Evolutionary conservation across 768 basidiomycete species (phyloP).

Genomic region (Piloderma croceum): DNA sequence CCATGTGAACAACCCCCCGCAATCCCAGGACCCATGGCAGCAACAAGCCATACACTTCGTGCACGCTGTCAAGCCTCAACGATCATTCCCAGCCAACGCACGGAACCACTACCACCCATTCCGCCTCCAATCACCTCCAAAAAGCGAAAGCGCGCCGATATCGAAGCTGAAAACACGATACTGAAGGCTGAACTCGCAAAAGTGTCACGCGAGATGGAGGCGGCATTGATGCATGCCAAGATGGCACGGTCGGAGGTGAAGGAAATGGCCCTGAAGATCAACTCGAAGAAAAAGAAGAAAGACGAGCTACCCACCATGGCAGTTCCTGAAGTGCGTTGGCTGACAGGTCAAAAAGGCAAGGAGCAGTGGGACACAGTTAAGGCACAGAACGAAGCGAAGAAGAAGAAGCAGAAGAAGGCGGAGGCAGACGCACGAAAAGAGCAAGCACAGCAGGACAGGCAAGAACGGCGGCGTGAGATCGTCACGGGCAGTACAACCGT

Average conservation of each 20-base stretch:
- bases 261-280: neutral
- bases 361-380: too few species aligned
- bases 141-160: neutral
- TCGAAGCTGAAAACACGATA: neutral
- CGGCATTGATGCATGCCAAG: neutral
- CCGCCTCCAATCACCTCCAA: neutral
- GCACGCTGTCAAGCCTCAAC: neutral
- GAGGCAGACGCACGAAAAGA: slow-evolving; percentile 1
- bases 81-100: neutral
- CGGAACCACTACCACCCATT: too few species aligned
- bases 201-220: neutral
- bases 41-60: neutral
- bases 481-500: slow-evolving; percentile 3
- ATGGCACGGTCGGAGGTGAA: neutral
- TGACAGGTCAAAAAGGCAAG: neutral
- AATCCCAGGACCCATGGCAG: neutral
- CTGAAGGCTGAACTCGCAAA: neutral
- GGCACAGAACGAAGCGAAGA: too few species aligned
- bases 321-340: neutral
- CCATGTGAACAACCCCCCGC: neutral
- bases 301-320: neutral
- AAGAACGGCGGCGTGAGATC: slow-evolving; percentile 1
- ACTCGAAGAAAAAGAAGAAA: neutral
- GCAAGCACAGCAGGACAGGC: slow-evolving; percentile 4
- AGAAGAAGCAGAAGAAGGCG: too few species aligned